Evolutionary conservation across 129 eudicot species (phyloP), one percentile per base, ranked within the genome.

Genomic region (Kitagawia praeruptora): DNA sequence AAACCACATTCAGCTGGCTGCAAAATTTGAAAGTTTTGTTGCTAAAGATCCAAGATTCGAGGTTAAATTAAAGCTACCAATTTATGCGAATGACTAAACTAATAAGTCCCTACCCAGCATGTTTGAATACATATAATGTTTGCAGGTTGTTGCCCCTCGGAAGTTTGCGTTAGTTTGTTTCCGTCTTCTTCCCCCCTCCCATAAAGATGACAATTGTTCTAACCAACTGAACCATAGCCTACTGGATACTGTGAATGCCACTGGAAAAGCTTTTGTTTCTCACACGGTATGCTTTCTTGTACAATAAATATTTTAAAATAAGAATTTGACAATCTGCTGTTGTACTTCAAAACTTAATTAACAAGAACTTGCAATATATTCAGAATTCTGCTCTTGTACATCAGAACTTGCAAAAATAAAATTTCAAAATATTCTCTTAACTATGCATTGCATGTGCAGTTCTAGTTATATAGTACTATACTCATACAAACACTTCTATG

Each of bases 121-220:
- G 41, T 75, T 16, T 13, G 18, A 48, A 23, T 25, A 63, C 77
- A 72, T 25, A 27, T 53, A 72, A 11, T 49, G 4, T 77, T 56
- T 86, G 81, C 91, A 95, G 99, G 83, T 90, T n/a, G 93, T 81
- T 75, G 86, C 89, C 70, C 86, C 92, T 40, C 82, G 98, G 76
- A 96, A 80, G 63, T 96, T 96, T 80, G 89, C 99, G 38, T 82
- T 96, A 78, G 98, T 96, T 71, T 96, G 99, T 83, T 92, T 96
- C 61, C 85, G 98, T 63, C 82, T 96, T 82, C 73, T 89, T 73
- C 89, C 94, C 67, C 91, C 93, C 70, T 82, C 95, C 31, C 66
- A 81, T 66, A 80, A 85, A 77, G 77, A 83, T 21, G 84, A 81
- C 74, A 90, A 84, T 37, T 53, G 74, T 70, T 87, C 82, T 63